A percentile compares a stretch with the other conserved stretches of the same genome.
phyloP scores from a whole-genome alignment of 2,329 filamentous ascomycete genomes.

The Alternaria sp. region DNA sequence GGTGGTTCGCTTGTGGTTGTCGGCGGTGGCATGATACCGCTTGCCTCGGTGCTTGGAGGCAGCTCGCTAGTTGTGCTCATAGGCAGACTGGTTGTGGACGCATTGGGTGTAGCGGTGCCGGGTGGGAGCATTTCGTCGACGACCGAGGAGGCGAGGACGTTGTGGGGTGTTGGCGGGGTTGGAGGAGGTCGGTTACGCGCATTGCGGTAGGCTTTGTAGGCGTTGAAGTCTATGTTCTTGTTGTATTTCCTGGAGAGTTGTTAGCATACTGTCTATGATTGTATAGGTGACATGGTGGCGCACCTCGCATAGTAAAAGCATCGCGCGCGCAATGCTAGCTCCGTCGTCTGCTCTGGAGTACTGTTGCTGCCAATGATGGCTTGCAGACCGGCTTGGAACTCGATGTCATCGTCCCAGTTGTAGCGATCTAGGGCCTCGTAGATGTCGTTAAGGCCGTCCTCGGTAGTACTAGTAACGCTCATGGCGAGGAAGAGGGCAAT shows the following conservation, averaged over 20 bases:
- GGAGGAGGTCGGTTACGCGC: conserved; percentile 34
- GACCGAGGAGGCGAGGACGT: conserved; percentile 19
- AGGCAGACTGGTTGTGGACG: conserved; percentile 3
- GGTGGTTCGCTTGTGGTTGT: conserved; percentile 47
- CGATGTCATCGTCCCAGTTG: conserved; percentile 71
- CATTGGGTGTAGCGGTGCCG: background rate
- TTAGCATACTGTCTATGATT: background rate
- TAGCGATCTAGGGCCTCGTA: conserved; percentile 72
- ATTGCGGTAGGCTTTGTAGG: conserved; percentile 71
- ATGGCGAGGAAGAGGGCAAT: conserved; percentile 21
- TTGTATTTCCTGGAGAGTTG: conserved; percentile 49
- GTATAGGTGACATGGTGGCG: background rate
- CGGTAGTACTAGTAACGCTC: conserved; percentile 29
- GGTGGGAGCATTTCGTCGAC: conserved; percentile 9
- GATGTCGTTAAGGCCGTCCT: conserved; percentile 46
- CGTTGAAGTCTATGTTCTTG: conserved; percentile 67
- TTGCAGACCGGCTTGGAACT: conserved; percentile 72
- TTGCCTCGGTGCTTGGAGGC: conserved; percentile 9
- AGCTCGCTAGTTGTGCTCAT: background rate
- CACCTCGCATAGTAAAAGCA: conserved; percentile 71
- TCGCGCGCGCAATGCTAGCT: conserved; percentile 71
- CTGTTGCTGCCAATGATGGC: conserved; percentile 69
- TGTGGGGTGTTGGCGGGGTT: conserved; percentile 27
- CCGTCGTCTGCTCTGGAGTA: conserved; percentile 62
- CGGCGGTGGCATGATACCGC: conserved; percentile 36